phyloP scores from a whole-genome alignment of 2,329 filamentous ascomycete species.

The Calonectria pseudoturangicola region DNA sequence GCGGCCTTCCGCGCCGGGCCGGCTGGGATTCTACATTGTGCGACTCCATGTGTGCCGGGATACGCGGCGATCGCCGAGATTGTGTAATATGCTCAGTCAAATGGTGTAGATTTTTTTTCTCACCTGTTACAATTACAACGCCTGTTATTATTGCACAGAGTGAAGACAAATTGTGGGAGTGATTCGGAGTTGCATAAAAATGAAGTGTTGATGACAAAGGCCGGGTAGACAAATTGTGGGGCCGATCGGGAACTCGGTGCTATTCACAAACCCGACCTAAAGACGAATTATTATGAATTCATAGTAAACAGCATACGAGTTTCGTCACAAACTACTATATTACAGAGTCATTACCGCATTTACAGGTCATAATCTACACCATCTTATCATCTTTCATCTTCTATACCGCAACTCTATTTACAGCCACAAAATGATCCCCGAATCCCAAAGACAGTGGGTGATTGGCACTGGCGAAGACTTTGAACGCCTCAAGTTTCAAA shows the following conservation, averaged over 20 bases:
- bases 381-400: not conserved
- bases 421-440: not conserved
- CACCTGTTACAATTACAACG: not conserved
- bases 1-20: not conserved
- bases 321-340: not conserved
- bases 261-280: not conserved
- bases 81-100: not conserved
- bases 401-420: not conserved
- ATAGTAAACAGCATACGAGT: not conserved
- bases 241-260: not conserved
- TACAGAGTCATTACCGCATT: not conserved
- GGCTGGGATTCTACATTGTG: not conserved
- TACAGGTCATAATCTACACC: not conserved
- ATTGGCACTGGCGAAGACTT: not conserved
- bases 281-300: not conserved
- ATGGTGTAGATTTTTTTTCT: not conserved
- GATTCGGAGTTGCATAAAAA: not conserved
- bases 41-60: not conserved
- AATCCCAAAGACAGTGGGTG: not conserved
- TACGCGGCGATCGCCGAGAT: not conserved
- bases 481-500: not conserved
- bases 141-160: not conserved
- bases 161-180: slow-evolving; percentile 7
- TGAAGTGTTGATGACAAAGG: not conserved
- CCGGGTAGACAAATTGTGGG: not conserved